Percentiles rank a stretch among this genome's conserved stretches.
These are phyloP conservation scores for Chlorophyllum brunneum DNA, from an alignment of 768 basidiomycete genomes.

Conservation along the genomic window DNA sequence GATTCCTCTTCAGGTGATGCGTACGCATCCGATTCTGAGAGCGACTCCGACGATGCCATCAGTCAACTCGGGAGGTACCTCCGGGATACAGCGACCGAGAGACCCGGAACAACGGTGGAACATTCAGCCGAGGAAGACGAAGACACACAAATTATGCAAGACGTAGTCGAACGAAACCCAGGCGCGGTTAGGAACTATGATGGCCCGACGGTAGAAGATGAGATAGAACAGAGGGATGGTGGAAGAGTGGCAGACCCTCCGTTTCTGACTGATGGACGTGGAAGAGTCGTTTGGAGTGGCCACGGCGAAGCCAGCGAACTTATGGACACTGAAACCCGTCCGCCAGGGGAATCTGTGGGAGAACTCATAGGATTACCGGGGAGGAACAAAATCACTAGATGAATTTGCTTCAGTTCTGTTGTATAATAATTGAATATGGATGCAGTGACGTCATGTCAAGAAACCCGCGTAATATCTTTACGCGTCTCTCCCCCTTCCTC, in stretches of 20 bases:
- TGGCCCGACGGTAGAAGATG: background rate
- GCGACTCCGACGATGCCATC: slow-evolving; percentile 20
- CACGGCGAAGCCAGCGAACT: slow-evolving; percentile 13
- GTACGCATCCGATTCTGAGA: slow-evolving; percentile 25
- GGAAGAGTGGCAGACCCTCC: slow-evolving; percentile 33
- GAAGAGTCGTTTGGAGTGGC: slow-evolving; percentile 50
- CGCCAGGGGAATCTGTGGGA: slow-evolving; percentile 9
- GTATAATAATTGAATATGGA: background rate
- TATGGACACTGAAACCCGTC: slow-evolving; percentile 1
- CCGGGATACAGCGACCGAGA: slow-evolving; percentile 3
- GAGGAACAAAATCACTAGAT: background rate
- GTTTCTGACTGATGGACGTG: slow-evolving; percentile 63
- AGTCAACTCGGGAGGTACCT: slow-evolving; percentile 6
- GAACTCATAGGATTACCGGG: background rate
- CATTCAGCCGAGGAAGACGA: slow-evolving; percentile 5
- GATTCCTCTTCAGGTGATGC: no score
- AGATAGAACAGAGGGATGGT: slow-evolving; percentile 4
- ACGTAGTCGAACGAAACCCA: slow-evolving; percentile 1
- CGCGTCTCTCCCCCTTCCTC: slow-evolving; percentile 3
- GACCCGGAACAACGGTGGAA: slow-evolving; percentile 16
- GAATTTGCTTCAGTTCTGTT: background rate
- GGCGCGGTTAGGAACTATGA: slow-evolving; percentile 1
- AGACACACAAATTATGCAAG: background rate
- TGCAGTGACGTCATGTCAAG: slow-evolving; percentile 9
- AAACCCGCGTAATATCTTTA: slow-evolving; percentile 12